These are phyloP conservation scores for Fennellomyces sp. DNA, from an alignment of 371 early-diverging fungal species.

Conservation along the genomic window DNA sequence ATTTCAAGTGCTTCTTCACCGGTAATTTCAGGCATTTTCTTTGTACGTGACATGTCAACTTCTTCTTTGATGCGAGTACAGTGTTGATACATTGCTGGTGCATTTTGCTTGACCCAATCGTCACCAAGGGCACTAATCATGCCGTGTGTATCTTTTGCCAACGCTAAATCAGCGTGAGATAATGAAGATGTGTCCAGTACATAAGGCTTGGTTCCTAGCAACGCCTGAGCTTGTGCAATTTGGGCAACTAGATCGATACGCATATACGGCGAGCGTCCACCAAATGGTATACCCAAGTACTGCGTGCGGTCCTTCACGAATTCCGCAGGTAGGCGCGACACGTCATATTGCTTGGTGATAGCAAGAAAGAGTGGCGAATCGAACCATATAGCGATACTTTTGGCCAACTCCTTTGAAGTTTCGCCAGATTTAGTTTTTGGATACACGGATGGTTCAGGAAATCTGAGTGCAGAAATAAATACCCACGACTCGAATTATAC, in stretches of 20 bases:
- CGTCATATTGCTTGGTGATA: slow-evolving; percentile 15
- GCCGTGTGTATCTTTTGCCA: slow-evolving; percentile 39
- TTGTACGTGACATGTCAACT: slow-evolving; percentile 16
- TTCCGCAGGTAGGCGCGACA: slow-evolving; percentile 1
- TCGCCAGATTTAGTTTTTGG: slow-evolving; percentile 10
- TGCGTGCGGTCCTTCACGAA: slow-evolving; percentile 25
- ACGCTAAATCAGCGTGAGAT: slow-evolving; percentile 36
- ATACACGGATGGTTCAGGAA: slow-evolving; percentile 19
- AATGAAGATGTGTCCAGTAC: slow-evolving; percentile 30
- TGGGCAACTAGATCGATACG: slow-evolving; percentile 3
- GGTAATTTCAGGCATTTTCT: slow-evolving; percentile 19
- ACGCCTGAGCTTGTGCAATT: slow-evolving; percentile 3
- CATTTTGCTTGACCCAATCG: slow-evolving; percentile 10
- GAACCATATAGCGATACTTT: slow-evolving; percentile 17
- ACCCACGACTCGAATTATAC: no score
- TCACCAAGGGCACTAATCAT: slow-evolving; percentile 4
- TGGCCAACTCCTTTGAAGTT: not conserved
- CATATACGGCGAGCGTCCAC: not conserved
- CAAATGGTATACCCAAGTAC: slow-evolving; percentile 7
- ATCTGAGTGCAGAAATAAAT: no score
- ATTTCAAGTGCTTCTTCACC: slow-evolving; percentile 45
- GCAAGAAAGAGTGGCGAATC: slow-evolving; percentile 13
- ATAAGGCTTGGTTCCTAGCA: slow-evolving; percentile 30
- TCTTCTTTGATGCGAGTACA: slow-evolving; percentile 26
- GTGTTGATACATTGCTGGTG: slow-evolving; percentile 31